Conservation (phyloP, 2,329 filamentous ascomycete genomes). For the Fusarium sp. region DNA sequence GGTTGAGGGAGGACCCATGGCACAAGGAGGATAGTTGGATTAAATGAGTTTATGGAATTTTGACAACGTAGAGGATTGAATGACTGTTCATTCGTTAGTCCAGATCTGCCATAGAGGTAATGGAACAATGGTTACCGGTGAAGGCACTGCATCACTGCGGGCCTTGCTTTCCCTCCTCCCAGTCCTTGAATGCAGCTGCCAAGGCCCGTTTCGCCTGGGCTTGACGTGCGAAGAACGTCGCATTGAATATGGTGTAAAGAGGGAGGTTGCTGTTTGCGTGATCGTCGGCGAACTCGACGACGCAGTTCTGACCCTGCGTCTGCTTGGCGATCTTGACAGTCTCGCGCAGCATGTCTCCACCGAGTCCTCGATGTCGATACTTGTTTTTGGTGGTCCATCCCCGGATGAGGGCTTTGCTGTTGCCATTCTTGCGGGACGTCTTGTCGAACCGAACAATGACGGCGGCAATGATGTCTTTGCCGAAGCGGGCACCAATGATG, state of each 20-base stretch:
- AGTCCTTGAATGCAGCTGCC: conserved; percentile 43
- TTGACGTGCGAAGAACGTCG: conserved; percentile 67
- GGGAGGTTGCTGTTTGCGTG: conserved; percentile 79
- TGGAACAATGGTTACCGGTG: neutral
- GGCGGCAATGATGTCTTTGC: conserved; percentile 75
- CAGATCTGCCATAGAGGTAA: neutral
- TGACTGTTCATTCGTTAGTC: neutral
- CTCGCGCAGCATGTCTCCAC: conserved; percentile 77
- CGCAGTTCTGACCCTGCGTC: conserved; percentile 69
- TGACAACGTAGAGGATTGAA: neutral
- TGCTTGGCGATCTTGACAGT: conserved; percentile 74
- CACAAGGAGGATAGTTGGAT: neutral
- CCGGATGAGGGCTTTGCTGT: conserved; percentile 74
- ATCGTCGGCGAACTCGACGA: conserved; percentile 76
- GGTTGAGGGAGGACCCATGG: too few relatives aligned
- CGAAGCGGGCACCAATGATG: conserved; percentile 73
- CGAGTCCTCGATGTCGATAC: conserved; percentile 79
- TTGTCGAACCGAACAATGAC: conserved; percentile 71
- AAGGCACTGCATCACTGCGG: neutral
- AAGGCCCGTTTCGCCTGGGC: conserved; percentile 63
- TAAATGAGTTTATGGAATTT: neutral
- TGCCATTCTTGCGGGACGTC: neutral
- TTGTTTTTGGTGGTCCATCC: conserved; percentile 82
- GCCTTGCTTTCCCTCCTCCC: conserved; percentile 15
- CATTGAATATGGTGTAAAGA: conserved; percentile 70